A percentile compares a stretch with the other conserved stretches of the same genome.
phyloP scores from a whole-genome alignment of 257 asterid species.

The Capsicum chinense region DNA sequence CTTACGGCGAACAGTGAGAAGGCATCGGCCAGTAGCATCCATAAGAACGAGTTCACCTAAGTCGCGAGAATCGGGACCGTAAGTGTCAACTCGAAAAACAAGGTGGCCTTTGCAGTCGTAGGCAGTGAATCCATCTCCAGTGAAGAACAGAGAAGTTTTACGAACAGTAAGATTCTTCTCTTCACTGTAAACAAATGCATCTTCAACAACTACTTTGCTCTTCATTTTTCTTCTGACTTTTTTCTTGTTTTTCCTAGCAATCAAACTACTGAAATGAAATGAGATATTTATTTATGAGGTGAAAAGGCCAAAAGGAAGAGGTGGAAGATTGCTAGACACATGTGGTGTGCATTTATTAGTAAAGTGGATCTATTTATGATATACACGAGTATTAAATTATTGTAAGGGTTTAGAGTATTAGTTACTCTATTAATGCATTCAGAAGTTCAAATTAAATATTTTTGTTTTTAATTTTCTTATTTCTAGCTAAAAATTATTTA shows the following conservation, averaged over 20 bases:
- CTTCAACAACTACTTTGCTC: slow-evolving; percentile 49
- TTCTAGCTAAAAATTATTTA: no score
- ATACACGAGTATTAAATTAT: not conserved
- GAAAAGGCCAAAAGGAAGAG: not conserved
- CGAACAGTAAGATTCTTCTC: slow-evolving; percentile 66
- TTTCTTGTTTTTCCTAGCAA: not conserved
- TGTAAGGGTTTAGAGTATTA: no score
- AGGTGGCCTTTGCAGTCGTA: slow-evolving; percentile 58
- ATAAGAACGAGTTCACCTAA: slow-evolving; percentile 64
- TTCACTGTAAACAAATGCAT: slow-evolving; percentile 45
- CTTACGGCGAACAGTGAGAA: slow-evolving; percentile 84
- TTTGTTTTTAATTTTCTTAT: no score
- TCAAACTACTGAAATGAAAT: not conserved
- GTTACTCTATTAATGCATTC: no score
- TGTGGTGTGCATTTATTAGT: slow-evolving; percentile 27
- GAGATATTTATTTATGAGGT: not conserved
- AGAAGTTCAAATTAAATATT: no score
- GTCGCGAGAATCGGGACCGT: slow-evolving; percentile 57
- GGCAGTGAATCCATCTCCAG: slow-evolving; percentile 80
- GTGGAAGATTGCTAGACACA: not conserved
- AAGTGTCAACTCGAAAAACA: slow-evolving; percentile 75
- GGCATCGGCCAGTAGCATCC: slow-evolving; percentile 71
- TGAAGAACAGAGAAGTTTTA: slow-evolving; percentile 71
- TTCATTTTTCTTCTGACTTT: slow-evolving; percentile 31
- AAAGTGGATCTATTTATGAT: not conserved